Conservation (phyloP, 1,284 basidiomycete species). For the Fomes fomentarius region DNA sequence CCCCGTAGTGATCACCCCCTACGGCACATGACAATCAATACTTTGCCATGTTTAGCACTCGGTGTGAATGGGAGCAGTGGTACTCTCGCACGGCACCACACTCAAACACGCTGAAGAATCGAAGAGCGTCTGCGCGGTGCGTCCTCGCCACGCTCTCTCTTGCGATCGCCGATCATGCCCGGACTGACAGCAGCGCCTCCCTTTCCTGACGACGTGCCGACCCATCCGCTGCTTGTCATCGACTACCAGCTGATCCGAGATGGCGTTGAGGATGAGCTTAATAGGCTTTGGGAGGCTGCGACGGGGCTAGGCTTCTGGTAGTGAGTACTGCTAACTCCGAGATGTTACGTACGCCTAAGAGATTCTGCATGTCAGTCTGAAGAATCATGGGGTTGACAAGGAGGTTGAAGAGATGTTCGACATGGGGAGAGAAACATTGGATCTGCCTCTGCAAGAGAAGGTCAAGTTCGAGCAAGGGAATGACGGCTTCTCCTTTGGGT, state of each 20-base stretch:
- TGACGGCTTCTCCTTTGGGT: conserved; percentile 36
- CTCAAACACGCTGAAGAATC: too few species aligned
- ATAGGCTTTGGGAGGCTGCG: conserved; percentile 32
- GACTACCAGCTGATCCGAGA: conserved; percentile 33
- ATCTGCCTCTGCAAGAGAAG: conserved; percentile 37
- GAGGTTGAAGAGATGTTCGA: conserved; percentile 38
- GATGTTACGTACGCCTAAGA: neutral
- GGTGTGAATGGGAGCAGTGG: too few species aligned
- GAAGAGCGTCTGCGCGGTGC: too few species aligned
- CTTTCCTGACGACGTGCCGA: conserved; percentile 36
- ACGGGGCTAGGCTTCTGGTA: conserved; percentile 36
- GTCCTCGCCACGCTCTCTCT: too few species aligned
- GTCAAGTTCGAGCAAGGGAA: conserved; percentile 39
- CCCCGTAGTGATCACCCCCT: too few species aligned
- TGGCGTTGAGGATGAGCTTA: conserved; percentile 28
- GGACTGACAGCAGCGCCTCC: conserved; percentile 20
- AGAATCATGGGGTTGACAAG: conserved; percentile 38
- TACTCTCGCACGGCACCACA: too few species aligned
- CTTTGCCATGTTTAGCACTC: too few species aligned
- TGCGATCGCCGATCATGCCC: conserved; percentile 1
- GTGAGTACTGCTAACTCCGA: conserved; percentile 9
- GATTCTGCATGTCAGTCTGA: conserved; percentile 25
- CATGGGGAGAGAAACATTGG: conserved; percentile 37
- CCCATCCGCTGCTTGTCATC: conserved; percentile 37
- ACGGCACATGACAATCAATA: too few species aligned